Evolutionary conservation across 495 filamentous ascomycete genomes (phyloP), one percentile per base, ranked within the genome.

Genomic region (Podospora appendiculata): DNA sequence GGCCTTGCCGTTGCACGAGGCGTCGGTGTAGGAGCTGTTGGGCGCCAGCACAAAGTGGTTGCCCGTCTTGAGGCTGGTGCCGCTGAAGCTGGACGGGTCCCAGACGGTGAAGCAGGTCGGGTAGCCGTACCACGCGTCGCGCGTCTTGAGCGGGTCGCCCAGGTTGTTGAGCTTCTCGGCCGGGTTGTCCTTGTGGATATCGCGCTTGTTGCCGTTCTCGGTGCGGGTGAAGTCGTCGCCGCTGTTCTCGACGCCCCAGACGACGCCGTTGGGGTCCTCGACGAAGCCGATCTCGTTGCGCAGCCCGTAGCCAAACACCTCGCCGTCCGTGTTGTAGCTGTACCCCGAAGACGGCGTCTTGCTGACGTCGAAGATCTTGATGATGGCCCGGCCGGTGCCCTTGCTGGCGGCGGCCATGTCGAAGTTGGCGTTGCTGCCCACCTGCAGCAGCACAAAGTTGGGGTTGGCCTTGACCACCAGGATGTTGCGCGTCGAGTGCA

Each of bases 161-260:
- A 71, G 80, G 64, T 75, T 85, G 62, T 88, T 88, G 51, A 88
- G 67, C 65, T 88, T 82, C 62, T 88, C 85, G 4, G 78, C 85
- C 1, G 85, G 85, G 60, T 88, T 88, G 53, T 86, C 71, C 40
- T 72, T 62, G 61, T 85, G 82, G 49, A 86, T 79, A 52, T 86
- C 81, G 8, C 36, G 70, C 36, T 19, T 73, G 68, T 55, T 76
- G 58, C 47, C 81, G 66, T 55, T 65, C 53, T 55, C 58, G 13
- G 61, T 63, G 50, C 67, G 65, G 25, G 55, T 47, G 35, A 71
- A 68, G 56, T 69, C 66, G 62, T 88, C 84, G 4, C 77, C 82
- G 25, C 77, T 81, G 58, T 88, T 88, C 70, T 88, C 85, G 1
- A 88, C 85, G 3, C 75, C 77, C 70, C 79, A 88, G 48, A 86